Percentiles rank a stretch among this genome's conserved stretches.
Conservation (phyloP, 441 rosid genomes). For the Brassica balearica region DNA sequence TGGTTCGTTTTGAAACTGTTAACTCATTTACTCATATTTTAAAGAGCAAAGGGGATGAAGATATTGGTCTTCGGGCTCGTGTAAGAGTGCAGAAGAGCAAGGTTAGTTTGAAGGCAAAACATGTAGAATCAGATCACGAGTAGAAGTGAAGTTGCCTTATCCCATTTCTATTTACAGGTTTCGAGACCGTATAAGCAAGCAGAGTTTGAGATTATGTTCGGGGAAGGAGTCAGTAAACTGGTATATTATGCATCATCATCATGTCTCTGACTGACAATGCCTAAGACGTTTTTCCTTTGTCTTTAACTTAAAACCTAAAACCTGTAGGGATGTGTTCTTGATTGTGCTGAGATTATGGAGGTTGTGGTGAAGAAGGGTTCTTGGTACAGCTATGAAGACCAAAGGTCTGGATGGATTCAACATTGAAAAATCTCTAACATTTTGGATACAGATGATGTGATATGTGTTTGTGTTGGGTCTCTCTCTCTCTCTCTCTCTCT, state of each 20-base stretch:
- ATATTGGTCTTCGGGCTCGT: constrained; percentile 89
- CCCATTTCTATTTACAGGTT: constrained; percentile 53
- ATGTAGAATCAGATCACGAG: background rate
- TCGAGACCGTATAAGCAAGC: constrained; percentile 98
- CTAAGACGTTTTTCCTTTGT: constrained; percentile 10
- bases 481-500: background rate
- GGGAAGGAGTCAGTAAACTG: constrained; percentile 96
- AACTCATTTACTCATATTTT: background rate
- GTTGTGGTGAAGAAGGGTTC: constrained; percentile 87
- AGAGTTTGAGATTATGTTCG: constrained; percentile 94
- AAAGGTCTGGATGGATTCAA: constrained; percentile 54
- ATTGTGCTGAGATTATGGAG: constrained; percentile 89
- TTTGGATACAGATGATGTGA: constrained; percentile 11
- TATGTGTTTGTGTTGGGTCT: constrained; percentile 12
- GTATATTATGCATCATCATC: constrained; percentile 56
- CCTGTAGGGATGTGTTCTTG: constrained; percentile 86
- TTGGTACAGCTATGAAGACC: constrained; percentile 96
- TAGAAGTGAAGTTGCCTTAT: background rate
- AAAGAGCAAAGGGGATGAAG: constrained; percentile 93
- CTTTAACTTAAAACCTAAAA: constrained; percentile 34
- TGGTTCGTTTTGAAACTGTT: constrained; percentile 1
- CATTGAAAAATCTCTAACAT: background rate
- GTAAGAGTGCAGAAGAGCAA: constrained; percentile 97
- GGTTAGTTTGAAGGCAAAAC: constrained; percentile 50
- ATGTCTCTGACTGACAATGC: constrained; percentile 9